Evolutionary conservation across 352 stramenopile species (phyloP).

Genomic region (Pythium oligandrum): DNA sequence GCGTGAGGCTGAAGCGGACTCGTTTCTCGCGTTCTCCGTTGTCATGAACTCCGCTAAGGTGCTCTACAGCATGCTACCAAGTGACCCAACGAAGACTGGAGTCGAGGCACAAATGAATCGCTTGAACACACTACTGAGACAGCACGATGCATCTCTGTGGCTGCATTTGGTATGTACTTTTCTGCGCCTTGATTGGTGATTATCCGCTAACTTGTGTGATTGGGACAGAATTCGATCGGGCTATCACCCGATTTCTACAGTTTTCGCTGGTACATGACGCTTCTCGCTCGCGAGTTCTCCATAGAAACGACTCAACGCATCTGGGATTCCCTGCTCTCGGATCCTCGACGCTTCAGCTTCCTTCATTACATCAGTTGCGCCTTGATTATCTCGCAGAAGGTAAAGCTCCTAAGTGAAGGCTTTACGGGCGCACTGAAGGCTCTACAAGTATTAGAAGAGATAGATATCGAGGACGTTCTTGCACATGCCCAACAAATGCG

Average conservation of each 20-base stretch:
- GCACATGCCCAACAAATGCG: constrained; percentile 41
- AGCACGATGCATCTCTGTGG: constrained; percentile 60
- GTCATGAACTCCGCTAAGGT: constrained; percentile 45
- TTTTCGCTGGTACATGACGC: constrained; percentile 72
- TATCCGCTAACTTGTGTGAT: constrained; percentile 5
- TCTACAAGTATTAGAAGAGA: constrained; percentile 29
- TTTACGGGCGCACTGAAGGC: constrained; percentile 39
- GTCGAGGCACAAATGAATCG: constrained; percentile 55
- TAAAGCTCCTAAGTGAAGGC: constrained; percentile 25
- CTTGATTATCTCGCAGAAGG: constrained; percentile 45
- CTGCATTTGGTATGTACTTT: constrained; percentile 46
- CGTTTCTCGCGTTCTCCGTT: constrained; percentile 44
- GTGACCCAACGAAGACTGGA: constrained; percentile 42
- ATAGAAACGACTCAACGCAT: constrained; percentile 49
- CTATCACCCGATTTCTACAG: constrained; percentile 60
- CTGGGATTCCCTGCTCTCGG: constrained; percentile 56
- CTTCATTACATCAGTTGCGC: constrained; percentile 62
- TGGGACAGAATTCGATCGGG: constrained; percentile 50
- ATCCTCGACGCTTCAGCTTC: constrained; percentile 63
- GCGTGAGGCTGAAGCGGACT: constrained; percentile 40
- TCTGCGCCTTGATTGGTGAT: background rate
- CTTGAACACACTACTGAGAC: constrained; percentile 38
- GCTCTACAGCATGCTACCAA: constrained; percentile 35
- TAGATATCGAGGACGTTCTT: constrained; percentile 35
- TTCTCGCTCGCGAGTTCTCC: constrained; percentile 53